Base-by-base conservation (phyloP, 176 grass and related monocot genomes). In the Cenchrus purpureus region DNA sequence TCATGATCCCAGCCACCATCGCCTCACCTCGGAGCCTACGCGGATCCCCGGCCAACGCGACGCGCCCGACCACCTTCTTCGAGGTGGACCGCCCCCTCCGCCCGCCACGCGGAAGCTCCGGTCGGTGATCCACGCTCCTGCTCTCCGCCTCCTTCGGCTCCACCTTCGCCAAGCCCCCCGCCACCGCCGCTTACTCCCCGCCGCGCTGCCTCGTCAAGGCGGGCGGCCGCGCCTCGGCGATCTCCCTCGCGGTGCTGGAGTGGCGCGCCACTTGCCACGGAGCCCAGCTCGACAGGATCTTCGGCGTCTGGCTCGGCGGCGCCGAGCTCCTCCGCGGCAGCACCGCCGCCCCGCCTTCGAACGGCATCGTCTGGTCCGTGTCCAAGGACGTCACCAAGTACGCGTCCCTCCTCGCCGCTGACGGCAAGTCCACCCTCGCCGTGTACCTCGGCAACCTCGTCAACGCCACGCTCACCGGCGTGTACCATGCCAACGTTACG, bases 221-320 rank as follows among this genome's bases (percentile, higher is more conserved):
- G 9, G 50, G 32, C 25, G 68, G 12, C 57, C 15, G 50, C 4
- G 77, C 89, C 19, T 28, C 71, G 15, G 79, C 71, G 7, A 45
- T 74, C 85, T 79, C 75, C 25, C 82, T 78, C 37, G 84, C 81
- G 55, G 78, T 89, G 12, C 86, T 92, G 28, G 90, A 92, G 76
- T 89, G 86, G 86, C 73, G 25, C 50, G 86, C 90, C 46, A 49
- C 73, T 9, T 89, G 78, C 54, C 56, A 57, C 2, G 77, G 94
- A 6, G 56, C 80, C 10, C 94, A 96, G 68, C 89, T 31, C 84
- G 86, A 93, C 69, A 91, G 89, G 43, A 81, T 91, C 84, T 91
- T 96, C 66, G 91, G 91, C 32, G 87, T 96, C 3, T 96, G 94
- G 94, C 88, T 96, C 50, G 89, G 60, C 19, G 89, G 91, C 65